Base-by-base conservation (phyloP, 2,329 filamentous ascomycete species). In the Epicoccum nigrum region DNA sequence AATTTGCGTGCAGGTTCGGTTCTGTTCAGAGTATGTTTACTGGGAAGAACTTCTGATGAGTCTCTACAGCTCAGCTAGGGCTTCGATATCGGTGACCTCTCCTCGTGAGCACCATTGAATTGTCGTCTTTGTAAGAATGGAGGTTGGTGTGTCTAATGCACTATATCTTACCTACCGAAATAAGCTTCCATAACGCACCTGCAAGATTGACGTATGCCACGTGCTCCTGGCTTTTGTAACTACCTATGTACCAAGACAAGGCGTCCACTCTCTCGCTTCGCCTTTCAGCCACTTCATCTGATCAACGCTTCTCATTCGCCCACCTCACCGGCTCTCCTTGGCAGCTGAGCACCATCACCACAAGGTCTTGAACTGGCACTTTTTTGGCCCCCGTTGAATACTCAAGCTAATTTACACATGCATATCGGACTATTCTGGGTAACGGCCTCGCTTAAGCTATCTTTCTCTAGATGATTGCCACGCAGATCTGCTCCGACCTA, bases 281-380 rank as follows among this genome's bases (percentile, higher is more conserved):
- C 46, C 40, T 20, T 50, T 20, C 46, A 43, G 46, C 46, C 46
- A 44, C 40, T 37, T 42, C 45, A 48, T 48, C 23, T 48, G 31
- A 30, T 23, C n/a, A 4, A 15, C 9, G 7, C 4, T 6, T 21
- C 13, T 42, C 4, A 50, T 50, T 50, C 33, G 46, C 23, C 34
- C 28, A 34, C 19, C 19, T 28, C 28, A 13, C 9, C 34, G 8
- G 19, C 9, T 1, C n/a, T 5, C 12, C 46, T 50, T 50, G 46
- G 40, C 40, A 44, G 40, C 40, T 50, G 46, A 44, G 43, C 27
- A 28, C 19, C 33, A 25, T 6, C 21, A 35, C 11, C 31, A 40
- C 8, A 27, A 12, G 17, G n/a, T 7, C 1, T 17, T 7, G 13
- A 16, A 7, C 5, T 4, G 19, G 23, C 38, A 17, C 31, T 42